Evolutionary conservation across 352 stramenopile genomes (phyloP), one percentile per base, ranked within the genome.

Genomic region (Phytophthora cryptogea): DNA sequence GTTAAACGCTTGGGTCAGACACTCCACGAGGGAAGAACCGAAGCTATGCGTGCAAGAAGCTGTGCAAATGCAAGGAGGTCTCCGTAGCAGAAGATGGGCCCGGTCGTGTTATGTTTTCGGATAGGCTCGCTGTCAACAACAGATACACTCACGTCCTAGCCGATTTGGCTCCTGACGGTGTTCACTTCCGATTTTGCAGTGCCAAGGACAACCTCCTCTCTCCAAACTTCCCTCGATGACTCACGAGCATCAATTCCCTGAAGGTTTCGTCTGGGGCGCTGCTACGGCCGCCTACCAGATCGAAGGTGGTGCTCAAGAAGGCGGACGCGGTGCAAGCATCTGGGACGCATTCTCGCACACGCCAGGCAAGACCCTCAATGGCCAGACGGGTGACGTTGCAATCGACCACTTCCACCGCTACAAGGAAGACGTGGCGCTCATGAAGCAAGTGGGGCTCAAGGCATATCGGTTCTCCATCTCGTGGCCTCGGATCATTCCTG

Each of bases 261-360:
- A 78, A 20, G 63, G 50, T 54, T 98, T 98, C 68, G 39, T 84
- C 20, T 98, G 83, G 82, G 94, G 94, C 33, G 76, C 78, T 3
- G 80, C 91, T 27, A 97, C 91, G 0, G 90, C 92, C 10, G 66
- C 84, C 30, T 98, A 97, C 76, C 93, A 98, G 74, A 90, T 98
- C 55, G 94, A 98, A 74, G 95, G 94, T 26, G 93, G 76, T 11
- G 66, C 72, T 10, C 61, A 94, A 20, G 80, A 93, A 48, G 92
- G 85, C 44, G 92, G 92, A 8, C 76, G 90, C n/a, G 88, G 87
- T 33, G 55, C 74, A 44, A 74, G 54, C 31, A 97, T 97, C 58
- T 98, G 94, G 94, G 94, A 98, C 74, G 81, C 76, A 14, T 98
- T 93, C 68, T 79, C 76, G 27, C 58, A 81, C 59, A 72, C 83